Base-by-base conservation (phyloP, 306 rosid species). In the Dicorynia guianensis region DNA sequence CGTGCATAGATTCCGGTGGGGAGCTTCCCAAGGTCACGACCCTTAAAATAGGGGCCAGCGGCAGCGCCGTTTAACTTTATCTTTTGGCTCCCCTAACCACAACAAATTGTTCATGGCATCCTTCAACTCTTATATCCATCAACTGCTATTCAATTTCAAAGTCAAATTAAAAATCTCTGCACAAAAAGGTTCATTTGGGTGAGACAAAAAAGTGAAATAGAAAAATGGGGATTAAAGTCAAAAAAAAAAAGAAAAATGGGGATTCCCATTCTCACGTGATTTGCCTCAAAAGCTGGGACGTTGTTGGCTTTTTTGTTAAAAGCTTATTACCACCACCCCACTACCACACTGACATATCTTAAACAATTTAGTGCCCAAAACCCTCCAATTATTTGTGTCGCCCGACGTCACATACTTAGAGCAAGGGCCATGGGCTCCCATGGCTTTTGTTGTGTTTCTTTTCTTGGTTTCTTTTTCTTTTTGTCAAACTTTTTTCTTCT, bases 251-350 rank as follows among this genome's bases (percentile, higher is more conserved):
- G 12, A 76, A 80, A 76, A 78, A 7, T 68, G 64, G 35, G 81
- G 85, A 84, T 89, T 90, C 88, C 82, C 71, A 68, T 76, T 66
- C 85, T 83, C 98, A 89, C 96, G 97, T 91, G 97, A 61, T 74
- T 59, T 79, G 36, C 93, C 96, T 93, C 97, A 85, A 93, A 89
- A 91, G 85, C 82, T 69, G 98, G 90, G 88, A 89, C 83, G 72
- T 61, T 90, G 91, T 84, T 67, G 63, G 77, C 65, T 69, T 39
- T 85, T 82, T 75, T 49, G 62, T 75, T 67, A 57, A 89, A 87
- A 78, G 86, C 66, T 72, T 47, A 25, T 44, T 84, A 77, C 83
- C 74, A 74, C 87, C 67, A 82, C 75, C 71, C 85, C 88, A 80
- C 83, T 85, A 39, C 30, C 66, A 17, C 64, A 38, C 39, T 57